Base-by-base conservation (phyloP, 2,329 filamentous ascomycete genomes). In the Paraphoma sp. region DNA sequence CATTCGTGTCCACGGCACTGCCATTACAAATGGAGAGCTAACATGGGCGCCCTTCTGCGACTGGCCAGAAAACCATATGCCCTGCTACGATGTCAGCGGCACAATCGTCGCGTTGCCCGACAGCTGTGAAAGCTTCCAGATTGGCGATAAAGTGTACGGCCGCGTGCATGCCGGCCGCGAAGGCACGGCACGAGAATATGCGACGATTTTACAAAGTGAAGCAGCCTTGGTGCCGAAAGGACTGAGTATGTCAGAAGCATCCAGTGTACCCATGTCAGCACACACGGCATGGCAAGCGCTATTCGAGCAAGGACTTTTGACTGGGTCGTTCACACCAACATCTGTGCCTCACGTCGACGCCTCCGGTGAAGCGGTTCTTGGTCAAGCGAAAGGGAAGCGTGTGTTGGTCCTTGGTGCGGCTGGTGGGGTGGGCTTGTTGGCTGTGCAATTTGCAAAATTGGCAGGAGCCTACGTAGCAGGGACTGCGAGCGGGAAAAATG, bases 241-340 rank as follows among this genome's bases (percentile, higher is more conserved):
- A 2, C 44, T 82, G 9, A 68, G 58, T 18, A 75, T 74, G 70
- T 64, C 50, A 0, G 72, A 77, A 36, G 72, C 76, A 3, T 76
- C 78, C 0, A 68, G 72, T 4, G 63, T 80, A 1, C 78, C 79
- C n/a, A 70, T 81, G 59, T 75, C 69, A 4, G 76, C 76, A 12
- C 50, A 76, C 57, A 81, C 79, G 42, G 80, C 79, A 5, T 81
- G 76, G 77, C 80, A 82, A 65, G 74, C 72, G 11, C 54, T 82
- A 2, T 82, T 82, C 45, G 70, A 74, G n/a, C 68, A 65, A 14
- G 60, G 57, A 1, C 14, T 50, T 14, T 28, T 65, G 11, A 56
- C 48, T 4, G 53, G 55, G 2, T 36, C 40, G n/a, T 53, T 68
- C 18, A 46, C 65, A 1, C 29, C 16, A 33, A 43, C n/a, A 31